Conservation (phyloP, 2,329 filamentous ascomycete species). For the Canariomyces notabilis region DNA sequence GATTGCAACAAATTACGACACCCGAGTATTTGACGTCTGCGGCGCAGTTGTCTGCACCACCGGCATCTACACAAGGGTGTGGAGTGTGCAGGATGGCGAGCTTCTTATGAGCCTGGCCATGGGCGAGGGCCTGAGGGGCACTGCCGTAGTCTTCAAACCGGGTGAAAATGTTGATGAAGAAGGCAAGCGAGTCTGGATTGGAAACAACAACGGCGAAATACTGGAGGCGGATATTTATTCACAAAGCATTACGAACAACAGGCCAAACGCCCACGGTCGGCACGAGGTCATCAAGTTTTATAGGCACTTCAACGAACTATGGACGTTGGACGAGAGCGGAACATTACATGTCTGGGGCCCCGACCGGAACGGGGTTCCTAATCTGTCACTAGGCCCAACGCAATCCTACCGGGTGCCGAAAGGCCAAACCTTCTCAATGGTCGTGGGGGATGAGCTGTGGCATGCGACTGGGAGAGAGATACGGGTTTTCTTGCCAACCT, state of each 20-base stretch:
- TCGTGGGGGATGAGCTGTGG: conserved; percentile 83
- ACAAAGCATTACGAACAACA: conserved; percentile 64
- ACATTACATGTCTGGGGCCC: conserved; percentile 83
- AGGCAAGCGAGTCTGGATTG: conserved; percentile 79
- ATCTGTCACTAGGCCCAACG: conserved; percentile 63
- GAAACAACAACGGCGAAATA: conserved; percentile 81
- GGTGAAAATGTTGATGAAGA: conserved; percentile 72
- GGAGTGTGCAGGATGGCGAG: conserved; percentile 79
- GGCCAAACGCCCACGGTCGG: conserved; percentile 67
- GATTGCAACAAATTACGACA: conserved; percentile 81
- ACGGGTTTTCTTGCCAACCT: conserved; percentile 71
- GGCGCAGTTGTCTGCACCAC: conserved; percentile 83
- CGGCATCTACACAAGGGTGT: conserved; percentile 80
- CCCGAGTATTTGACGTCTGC: conserved; percentile 79
- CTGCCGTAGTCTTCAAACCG: conserved; percentile 81
- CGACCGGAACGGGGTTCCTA: conserved; percentile 66
- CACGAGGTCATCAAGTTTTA: conserved; percentile 80
- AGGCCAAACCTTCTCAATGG: conserved; percentile 82
- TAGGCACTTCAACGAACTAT: conserved; percentile 81
- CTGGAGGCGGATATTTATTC: conserved; percentile 79
- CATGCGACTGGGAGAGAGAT: conserved; percentile 83
- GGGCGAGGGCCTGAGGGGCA: conserved; percentile 77
- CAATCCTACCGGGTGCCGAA: conserved; percentile 73
- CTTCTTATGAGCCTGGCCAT: conserved; percentile 75
- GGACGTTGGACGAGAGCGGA: conserved; percentile 88